phyloP scores from a whole-genome alignment of 345 rosid species.

The Eucalyptus regnans region DNA sequence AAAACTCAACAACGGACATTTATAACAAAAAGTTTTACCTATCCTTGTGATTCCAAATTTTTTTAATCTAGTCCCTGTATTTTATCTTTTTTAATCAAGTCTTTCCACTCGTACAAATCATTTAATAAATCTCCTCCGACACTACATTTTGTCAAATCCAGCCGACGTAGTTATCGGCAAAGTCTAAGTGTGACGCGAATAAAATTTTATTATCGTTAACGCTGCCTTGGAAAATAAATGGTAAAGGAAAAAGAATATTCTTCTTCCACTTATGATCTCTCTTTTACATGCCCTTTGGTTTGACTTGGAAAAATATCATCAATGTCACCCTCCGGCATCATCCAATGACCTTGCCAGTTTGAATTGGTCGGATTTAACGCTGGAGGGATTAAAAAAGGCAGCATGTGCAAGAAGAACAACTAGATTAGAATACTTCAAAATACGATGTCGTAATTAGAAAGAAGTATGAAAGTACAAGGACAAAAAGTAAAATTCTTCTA shows the following conservation, averaged over 20 bases:
- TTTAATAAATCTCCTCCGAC: not conserved
- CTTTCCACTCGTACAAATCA: not conserved
- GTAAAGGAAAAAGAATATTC: not conserved
- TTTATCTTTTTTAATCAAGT: not conserved
- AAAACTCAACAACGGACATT: not conserved
- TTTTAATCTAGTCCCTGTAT: not conserved
- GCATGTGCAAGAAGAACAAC: not conserved
- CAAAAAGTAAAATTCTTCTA: not conserved
- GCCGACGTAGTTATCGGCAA: not conserved
- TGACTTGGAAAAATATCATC: not conserved
- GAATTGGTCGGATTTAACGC: not conserved
- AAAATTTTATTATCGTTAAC: accelerated
- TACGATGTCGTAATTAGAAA: not conserved
- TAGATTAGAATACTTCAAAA: not conserved
- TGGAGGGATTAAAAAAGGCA: not conserved
- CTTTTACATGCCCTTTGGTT: accelerated
- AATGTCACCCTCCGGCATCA: not conserved
- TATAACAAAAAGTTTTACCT: not conserved
- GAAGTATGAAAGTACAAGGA: not conserved
- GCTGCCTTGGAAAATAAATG: not conserved
- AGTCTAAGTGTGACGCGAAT: accelerated
- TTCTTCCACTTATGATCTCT: not conserved
- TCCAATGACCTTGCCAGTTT: not conserved
- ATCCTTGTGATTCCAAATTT: not conserved
- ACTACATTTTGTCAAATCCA: not conserved